These are phyloP conservation scores for Fusarium graminum DNA, from an alignment of 2,329 filamentous ascomycete species.

Conservation along the genomic window DNA sequence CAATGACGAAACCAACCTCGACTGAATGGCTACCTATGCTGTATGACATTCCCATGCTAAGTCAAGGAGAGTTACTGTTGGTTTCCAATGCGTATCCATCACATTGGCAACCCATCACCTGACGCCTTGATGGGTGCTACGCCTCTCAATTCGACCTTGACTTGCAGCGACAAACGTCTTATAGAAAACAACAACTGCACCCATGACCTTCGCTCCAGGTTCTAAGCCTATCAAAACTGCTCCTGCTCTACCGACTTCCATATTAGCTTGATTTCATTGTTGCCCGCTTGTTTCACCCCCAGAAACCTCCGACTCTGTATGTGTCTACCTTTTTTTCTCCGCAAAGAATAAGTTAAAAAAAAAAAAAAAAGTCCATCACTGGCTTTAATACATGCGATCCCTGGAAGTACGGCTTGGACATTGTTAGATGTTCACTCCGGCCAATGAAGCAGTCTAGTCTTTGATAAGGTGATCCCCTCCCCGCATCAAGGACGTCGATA, in stretches of 20 bases:
- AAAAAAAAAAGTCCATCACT: conserved; percentile 22
- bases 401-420: background rate
- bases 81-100: conserved; percentile 32
- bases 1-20: conserved; percentile 11
- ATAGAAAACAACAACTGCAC: conserved; percentile 13
- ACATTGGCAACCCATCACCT: conserved; percentile 41
- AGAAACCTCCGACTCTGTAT: background rate
- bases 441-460: conserved; percentile 8
- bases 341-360: conserved; percentile 9
- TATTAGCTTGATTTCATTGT: background rate
- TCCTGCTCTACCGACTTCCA: conserved; percentile 14
- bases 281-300: conserved; percentile 16
- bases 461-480: conserved; percentile 26
- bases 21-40: conserved; percentile 13
- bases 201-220: conserved; percentile 18
- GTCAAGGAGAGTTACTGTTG: conserved; percentile 10
- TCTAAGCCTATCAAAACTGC: conserved; percentile 21
- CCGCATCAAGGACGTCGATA: conserved; percentile 28
- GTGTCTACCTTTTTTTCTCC: background rate
- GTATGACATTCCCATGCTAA: conserved; percentile 9
- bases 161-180: conserved; percentile 8
- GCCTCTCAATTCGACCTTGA: conserved; percentile 13
- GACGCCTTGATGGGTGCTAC: conserved; percentile 31
- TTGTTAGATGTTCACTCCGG: background rate
- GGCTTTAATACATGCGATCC: conserved; percentile 1